phyloP scores from a whole-genome alignment of 768 basidiomycete species.

The Filobasidium floriforme region DNA sequence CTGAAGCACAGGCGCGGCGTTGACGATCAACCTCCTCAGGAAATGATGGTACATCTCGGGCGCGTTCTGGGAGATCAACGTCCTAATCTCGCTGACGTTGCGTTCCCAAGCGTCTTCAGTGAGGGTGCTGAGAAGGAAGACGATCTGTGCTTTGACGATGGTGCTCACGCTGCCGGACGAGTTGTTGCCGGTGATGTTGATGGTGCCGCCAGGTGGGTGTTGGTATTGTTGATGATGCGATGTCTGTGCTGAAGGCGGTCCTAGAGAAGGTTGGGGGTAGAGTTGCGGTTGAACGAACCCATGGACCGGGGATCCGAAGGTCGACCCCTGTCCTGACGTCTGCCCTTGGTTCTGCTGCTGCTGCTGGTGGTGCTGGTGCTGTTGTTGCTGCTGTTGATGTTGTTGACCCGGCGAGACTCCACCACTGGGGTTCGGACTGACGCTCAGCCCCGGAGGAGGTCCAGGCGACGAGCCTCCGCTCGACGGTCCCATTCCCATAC shows the following conservation, averaged over 20 bases:
- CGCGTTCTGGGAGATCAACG: slow-evolving; percentile 91
- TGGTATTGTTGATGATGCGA: not conserved
- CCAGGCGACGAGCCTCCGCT: not conserved
- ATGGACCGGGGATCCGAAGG: not conserved
- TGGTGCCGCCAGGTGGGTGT: not conserved
- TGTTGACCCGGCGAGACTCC: not conserved
- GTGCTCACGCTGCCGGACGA: not conserved
- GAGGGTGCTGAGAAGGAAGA: slow-evolving; percentile 89
- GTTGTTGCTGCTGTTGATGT: not conserved
- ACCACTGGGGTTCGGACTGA: not conserved
- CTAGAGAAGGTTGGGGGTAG: slow-evolving; percentile 4
- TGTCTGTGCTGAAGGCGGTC: not conserved
- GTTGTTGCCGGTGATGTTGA: not conserved
- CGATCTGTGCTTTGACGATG: slow-evolving; percentile 65
- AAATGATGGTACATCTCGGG: slow-evolving; percentile 96
- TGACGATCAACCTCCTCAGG: slow-evolving; percentile 87
- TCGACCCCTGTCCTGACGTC: not conserved
- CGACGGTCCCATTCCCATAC: not conserved
- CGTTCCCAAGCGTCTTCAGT: slow-evolving; percentile 95
- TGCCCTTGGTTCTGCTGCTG: not conserved
- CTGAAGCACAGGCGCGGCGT: slow-evolving; percentile 51
- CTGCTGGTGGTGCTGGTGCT: not conserved
- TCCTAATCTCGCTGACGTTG: slow-evolving; percentile 88
- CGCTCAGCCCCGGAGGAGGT: slow-evolving; percentile 2
- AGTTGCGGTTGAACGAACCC: slow-evolving; percentile 5